Conservation (phyloP, 2,329 filamentous ascomycete genomes). For the Cladobotryum protrusum region DNA sequence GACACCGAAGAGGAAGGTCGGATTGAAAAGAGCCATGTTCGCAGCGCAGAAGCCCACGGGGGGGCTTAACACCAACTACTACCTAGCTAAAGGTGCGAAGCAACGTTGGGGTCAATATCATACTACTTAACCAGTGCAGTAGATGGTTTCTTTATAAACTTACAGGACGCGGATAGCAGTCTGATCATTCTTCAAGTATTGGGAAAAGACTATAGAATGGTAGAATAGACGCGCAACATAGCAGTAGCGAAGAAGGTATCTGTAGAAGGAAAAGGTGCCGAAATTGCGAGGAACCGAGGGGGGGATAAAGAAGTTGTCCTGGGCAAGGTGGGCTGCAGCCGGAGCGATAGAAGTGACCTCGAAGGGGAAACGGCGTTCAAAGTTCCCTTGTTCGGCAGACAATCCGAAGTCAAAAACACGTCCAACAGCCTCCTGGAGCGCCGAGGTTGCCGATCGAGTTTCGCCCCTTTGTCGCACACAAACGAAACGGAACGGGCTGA, state of each 20-base stretch:
- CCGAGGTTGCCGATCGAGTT: constrained; percentile 5
- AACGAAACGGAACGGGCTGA: constrained; percentile 1
- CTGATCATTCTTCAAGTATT: constrained; percentile 10
- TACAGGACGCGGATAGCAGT: constrained; percentile 9
- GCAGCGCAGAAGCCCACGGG: constrained; percentile 3
- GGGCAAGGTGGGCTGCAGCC: no score
- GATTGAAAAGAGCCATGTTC: constrained; percentile 59
- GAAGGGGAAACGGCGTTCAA: no score
- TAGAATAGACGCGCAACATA: constrained; percentile 8
- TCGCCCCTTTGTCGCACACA: constrained; percentile 7
- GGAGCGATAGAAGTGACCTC: no score
- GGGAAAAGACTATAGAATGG: background rate
- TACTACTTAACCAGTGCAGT: no score
- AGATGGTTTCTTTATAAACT: background rate
- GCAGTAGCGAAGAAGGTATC: background rate
- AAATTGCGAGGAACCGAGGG: background rate
- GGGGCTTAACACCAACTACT: constrained; percentile 6
- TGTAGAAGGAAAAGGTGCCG: background rate
- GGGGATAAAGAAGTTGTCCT: no score
- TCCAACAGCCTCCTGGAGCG: no score
- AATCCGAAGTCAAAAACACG: no score
- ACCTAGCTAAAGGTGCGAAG: constrained; percentile 2
- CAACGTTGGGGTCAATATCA: background rate
- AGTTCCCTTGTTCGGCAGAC: no score
- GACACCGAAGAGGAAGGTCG: constrained; percentile 81